These are phyloP conservation scores for Pleurotus djamor DNA, from an alignment of 768 basidiomycete genomes.

Conservation along the genomic window DNA sequence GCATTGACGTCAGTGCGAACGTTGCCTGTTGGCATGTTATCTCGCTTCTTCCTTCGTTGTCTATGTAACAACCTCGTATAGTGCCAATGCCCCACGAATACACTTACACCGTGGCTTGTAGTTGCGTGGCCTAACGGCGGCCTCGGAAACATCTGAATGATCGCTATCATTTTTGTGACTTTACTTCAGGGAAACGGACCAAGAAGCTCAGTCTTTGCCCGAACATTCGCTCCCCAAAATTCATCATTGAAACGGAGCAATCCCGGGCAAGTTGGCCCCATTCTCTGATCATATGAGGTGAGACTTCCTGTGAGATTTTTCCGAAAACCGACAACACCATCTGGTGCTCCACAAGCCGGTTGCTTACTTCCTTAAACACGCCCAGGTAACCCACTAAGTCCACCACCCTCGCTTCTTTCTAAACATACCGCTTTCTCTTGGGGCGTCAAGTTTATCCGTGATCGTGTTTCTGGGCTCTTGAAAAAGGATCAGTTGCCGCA, in stretches of 20 bases:
- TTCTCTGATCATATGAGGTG: conserved; percentile 1
- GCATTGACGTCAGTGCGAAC: not conserved
- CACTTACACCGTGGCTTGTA: no score
- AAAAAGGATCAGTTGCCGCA: not conserved
- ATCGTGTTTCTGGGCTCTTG: not conserved
- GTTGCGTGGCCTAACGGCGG: no score
- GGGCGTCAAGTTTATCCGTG: not conserved
- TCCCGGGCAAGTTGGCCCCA: conserved; percentile 1
- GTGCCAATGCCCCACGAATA: no score
- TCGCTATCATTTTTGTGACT: not conserved
- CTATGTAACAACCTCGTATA: no score
- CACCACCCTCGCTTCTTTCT: not conserved
- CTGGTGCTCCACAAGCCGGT: not conserved
- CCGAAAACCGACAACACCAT: not conserved
- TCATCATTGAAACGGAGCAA: not conserved
- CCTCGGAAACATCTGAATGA: no score
- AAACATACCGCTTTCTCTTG: not conserved
- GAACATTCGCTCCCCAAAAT: not conserved
- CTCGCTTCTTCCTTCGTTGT: not conserved
- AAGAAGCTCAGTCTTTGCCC: no score
- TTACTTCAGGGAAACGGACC: not conserved
- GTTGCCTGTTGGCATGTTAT: not conserved
- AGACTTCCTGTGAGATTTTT: not conserved
- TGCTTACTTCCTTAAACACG: not conserved
- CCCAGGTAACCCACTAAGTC: not conserved